phyloP scores from a whole-genome alignment of 306 rosid species.

The Lupinus albus region DNA sequence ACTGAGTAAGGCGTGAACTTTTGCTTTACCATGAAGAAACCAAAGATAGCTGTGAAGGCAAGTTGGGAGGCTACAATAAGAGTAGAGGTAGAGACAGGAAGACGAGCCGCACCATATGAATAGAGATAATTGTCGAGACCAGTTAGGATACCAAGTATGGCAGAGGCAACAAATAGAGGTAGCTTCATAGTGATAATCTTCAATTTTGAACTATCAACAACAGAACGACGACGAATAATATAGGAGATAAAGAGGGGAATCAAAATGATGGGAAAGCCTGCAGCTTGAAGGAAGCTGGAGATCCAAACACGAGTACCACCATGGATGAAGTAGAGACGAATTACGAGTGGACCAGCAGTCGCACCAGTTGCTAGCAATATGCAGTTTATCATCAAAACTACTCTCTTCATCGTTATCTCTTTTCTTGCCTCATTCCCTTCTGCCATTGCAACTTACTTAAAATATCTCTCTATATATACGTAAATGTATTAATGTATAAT shows the following conservation, averaged over 20 bases:
- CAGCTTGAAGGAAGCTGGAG: background rate
- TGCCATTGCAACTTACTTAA: no score
- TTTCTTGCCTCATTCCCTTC: background rate
- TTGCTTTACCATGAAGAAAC: background rate
- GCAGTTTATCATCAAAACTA: conserved; percentile 50
- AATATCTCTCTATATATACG: no score
- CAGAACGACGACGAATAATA: conserved; percentile 36
- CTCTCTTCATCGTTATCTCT: conserved; percentile 21
- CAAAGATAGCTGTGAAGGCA: background rate
- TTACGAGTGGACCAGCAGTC: background rate
- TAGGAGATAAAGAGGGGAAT: background rate
- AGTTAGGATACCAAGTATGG: conserved; percentile 46
- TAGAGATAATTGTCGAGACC: conserved; percentile 66
- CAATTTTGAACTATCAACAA: background rate
- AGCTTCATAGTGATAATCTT: conserved; percentile 39
- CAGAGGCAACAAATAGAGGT: conserved; percentile 41
- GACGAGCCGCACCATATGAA: conserved; percentile 49
- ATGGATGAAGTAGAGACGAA: background rate
- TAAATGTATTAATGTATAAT: background rate
- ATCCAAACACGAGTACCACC: background rate
- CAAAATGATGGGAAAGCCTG: background rate
- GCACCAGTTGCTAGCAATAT: background rate
- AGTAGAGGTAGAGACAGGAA: background rate
- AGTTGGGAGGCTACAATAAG: background rate
- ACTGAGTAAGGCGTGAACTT: background rate